Percentiles rank a stretch among this genome's conserved stretches.
These are phyloP conservation scores for Tubosaeta sp. DNA, from an alignment of 768 basidiomycete genomes.

Conservation along the genomic window DNA sequence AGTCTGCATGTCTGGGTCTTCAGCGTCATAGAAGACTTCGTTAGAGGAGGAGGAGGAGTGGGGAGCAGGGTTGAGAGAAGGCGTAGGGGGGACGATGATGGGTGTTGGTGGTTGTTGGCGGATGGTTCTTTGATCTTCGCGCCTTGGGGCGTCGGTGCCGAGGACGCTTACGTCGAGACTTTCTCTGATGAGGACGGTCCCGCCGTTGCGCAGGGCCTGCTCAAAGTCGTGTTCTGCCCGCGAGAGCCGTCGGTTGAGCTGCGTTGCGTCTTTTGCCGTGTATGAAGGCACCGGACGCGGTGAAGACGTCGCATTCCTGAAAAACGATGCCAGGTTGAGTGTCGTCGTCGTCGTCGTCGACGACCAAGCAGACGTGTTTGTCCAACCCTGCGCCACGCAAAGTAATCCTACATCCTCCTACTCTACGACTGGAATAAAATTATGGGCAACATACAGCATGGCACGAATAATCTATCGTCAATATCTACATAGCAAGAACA, in stretches of 20 bases:
- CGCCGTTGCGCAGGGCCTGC: constrained; percentile 61
- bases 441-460: constrained; percentile 30
- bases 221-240: constrained; percentile 82
- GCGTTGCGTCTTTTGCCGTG: constrained; percentile 41
- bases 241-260: constrained; percentile 52
- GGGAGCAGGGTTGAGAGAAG: constrained; percentile 42
- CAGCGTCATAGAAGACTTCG: constrained; percentile 61
- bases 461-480: constrained; percentile 33
- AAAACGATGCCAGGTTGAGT: constrained; percentile 63
- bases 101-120: constrained; percentile 55
- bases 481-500: constrained; percentile 32
- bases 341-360: constrained; percentile 2
- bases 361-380: constrained; percentile 2
- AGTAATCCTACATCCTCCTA: constrained; percentile 20
- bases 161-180: constrained; percentile 66
- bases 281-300: constrained; percentile 46
- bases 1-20: constrained; percentile 63
- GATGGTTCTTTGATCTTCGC: constrained; percentile 33
- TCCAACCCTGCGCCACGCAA: constrained; percentile 17
- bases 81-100: constrained; percentile 63
- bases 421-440: constrained; percentile 32
- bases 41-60: constrained; percentile 47
- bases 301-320: constrained; percentile 47
- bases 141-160: constrained; percentile 49
- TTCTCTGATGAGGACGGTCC: constrained; percentile 67